These are phyloP conservation scores for Lachnellula willkommii DNA, from an alignment of 2,329 filamentous ascomycete genomes.

Conservation along the genomic window DNA sequence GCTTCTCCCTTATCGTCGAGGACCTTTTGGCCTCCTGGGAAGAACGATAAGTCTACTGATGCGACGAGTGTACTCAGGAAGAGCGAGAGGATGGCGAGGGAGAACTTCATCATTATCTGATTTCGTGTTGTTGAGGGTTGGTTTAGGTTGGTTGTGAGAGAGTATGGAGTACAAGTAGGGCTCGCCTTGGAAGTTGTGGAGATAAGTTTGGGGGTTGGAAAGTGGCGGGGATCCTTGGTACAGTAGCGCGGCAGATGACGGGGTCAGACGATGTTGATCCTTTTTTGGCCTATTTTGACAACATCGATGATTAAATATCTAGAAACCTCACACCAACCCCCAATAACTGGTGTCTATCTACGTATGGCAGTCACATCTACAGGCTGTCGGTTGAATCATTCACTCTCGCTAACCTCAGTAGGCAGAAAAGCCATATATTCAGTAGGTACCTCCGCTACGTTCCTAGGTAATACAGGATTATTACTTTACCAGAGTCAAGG, in stretches of 20 bases:
- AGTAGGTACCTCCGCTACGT: too few relatives aligned
- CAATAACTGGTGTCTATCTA: too few relatives aligned
- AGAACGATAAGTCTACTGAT: slow-evolving; percentile 40
- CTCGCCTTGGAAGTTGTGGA: not conserved
- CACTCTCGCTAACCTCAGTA: too few relatives aligned
- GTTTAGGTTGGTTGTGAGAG: slow-evolving; percentile 4
- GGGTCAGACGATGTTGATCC: not conserved
- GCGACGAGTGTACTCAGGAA: slow-evolving; percentile 31
- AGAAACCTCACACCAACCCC: too few relatives aligned
- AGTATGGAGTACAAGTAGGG: not conserved
- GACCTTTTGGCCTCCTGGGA: slow-evolving; percentile 43
- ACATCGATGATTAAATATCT: slow-evolving; percentile 33
- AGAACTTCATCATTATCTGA: slow-evolving; percentile 29
- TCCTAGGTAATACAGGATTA: too few relatives aligned
- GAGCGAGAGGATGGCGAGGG: slow-evolving; percentile 22
- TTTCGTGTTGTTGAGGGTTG: slow-evolving; percentile 7
- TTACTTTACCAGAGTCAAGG: too few relatives aligned
- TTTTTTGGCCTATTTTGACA: slow-evolving; percentile 26
- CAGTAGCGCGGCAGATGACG: not conserved
- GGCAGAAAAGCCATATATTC: too few relatives aligned
- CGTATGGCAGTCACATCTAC: too few relatives aligned
- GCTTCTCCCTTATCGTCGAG: slow-evolving; percentile 43
- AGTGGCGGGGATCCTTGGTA: not conserved
- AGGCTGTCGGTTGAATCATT: too few relatives aligned
- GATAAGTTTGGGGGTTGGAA: not conserved